Conservation (phyloP, 2,329 filamentous ascomycete species). For the Fusarium sublunatum region DNA sequence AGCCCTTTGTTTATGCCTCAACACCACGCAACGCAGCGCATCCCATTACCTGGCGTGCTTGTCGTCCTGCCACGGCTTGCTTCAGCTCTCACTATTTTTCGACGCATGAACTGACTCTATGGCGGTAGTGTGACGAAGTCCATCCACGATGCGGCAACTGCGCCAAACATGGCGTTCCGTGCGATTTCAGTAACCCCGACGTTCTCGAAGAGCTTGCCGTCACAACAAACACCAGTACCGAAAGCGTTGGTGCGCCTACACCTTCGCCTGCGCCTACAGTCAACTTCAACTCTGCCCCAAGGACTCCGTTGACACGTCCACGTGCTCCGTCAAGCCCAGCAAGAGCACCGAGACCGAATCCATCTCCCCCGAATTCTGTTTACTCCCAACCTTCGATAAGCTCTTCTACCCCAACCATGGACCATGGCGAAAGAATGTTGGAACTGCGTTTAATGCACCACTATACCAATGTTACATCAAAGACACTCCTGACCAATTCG, state of each 20-base stretch:
- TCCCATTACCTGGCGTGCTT: constrained; percentile 10
- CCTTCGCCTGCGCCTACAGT: constrained; percentile 39
- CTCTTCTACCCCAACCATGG: constrained; percentile 48
- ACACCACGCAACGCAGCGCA: not conserved
- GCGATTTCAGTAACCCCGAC: constrained; percentile 70
- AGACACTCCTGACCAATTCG: constrained; percentile 67
- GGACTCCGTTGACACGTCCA: constrained; percentile 42
- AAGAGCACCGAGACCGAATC: constrained; percentile 40
- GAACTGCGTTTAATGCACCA: constrained; percentile 74
- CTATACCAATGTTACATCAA: constrained; percentile 69
- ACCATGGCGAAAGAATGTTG: constrained; percentile 60
- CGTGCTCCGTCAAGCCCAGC: constrained; percentile 37
- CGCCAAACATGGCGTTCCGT: constrained; percentile 72
- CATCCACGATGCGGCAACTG: constrained; percentile 75
- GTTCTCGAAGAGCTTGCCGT: constrained; percentile 58
- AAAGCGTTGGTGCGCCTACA: constrained; percentile 42
- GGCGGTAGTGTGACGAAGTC: constrained; percentile 69
- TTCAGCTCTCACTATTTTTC: constrained; percentile 4
- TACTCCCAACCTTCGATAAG: constrained; percentile 47
- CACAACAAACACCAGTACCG: constrained; percentile 51
- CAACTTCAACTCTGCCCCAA: constrained; percentile 37
- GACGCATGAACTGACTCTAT: constrained; percentile 27
- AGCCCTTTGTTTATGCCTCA: constrained; percentile 15
- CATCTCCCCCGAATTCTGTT: constrained; percentile 50
- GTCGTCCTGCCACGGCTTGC: constrained; percentile 5